phyloP scores from a whole-genome alignment of 805 yeast genomes.

The Candida boleticola region DNA sequence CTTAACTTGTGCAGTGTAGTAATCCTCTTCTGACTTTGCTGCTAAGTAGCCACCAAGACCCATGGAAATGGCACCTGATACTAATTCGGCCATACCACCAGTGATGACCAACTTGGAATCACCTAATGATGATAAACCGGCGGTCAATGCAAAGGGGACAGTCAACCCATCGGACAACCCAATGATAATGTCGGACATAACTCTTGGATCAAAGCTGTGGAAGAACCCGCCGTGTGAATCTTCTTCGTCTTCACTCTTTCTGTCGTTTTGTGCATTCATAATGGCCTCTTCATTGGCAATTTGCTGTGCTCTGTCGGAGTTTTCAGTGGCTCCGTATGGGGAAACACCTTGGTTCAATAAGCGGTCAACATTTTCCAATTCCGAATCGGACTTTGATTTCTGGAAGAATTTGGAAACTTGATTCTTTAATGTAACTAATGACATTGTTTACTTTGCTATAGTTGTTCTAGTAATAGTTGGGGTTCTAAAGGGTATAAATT shows the following conservation, averaged over 20 bases:
- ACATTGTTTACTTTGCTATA: too few species aligned
- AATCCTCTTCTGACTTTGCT: conserved; percentile 84
- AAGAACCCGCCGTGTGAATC: conserved; percentile 35
- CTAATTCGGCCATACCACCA: conserved; percentile 97
- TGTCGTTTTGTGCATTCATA: conserved; percentile 25
- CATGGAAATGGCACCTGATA: conserved; percentile 96
- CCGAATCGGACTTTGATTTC: conserved; percentile 25
- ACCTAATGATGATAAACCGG: conserved; percentile 90
- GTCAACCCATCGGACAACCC: conserved; percentile 95
- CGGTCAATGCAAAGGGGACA: conserved; percentile 98
- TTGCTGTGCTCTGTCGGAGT: conserved; percentile 33
- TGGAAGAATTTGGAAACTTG: conserved; percentile 26
- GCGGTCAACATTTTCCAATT: conserved; percentile 28
- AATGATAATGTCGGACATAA: conserved; percentile 88
- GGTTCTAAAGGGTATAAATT: too few species aligned
- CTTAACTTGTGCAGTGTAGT: conserved; percentile 67
- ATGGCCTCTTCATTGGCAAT: conserved; percentile 37
- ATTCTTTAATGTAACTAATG: conserved; percentile 37
- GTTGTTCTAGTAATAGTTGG: too few species aligned
- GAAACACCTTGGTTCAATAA: conserved; percentile 30
- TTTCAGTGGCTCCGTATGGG: conserved; percentile 36
- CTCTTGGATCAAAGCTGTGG: conserved; percentile 77
- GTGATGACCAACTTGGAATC: conserved; percentile 88
- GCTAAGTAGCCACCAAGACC: conserved; percentile 97
- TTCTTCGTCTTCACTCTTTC: conserved; percentile 22